Percentiles rank a stretch among this genome's conserved stretches.
These are phyloP conservation scores for Xylaria palmicola DNA, from an alignment of 495 filamentous ascomycete genomes.

Conservation along the genomic window DNA sequence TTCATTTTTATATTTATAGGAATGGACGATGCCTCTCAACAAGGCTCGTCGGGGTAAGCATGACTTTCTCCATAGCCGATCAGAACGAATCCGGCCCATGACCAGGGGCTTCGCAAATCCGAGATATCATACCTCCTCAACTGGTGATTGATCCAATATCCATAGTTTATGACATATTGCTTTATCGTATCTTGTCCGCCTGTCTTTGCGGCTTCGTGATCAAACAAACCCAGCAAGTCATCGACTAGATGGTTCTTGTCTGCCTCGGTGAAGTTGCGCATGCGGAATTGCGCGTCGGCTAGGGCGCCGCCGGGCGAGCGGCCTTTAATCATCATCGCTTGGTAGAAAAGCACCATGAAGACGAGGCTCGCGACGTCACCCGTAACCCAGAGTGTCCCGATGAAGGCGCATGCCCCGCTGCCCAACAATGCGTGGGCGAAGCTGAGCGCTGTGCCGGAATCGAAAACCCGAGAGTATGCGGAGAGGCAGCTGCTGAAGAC, in stretches of 20 bases:
- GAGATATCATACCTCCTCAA: slow-evolving; percentile 6
- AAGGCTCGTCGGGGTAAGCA: not conserved
- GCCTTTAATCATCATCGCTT: slow-evolving; percentile 4
- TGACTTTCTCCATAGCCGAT: slow-evolving; percentile 9
- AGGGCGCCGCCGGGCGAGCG: slow-evolving; percentile 2
- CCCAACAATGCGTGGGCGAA: slow-evolving; percentile 11
- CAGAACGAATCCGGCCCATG: slow-evolving; percentile 7
- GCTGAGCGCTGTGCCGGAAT: slow-evolving; percentile 9
- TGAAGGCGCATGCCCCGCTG: slow-evolving; percentile 10
- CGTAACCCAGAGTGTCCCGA: slow-evolving; percentile 11
- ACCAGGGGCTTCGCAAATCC: slow-evolving; percentile 3
- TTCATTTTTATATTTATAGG: not conserved
- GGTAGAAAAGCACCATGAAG: slow-evolving; percentile 9
- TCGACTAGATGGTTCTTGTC: not conserved
- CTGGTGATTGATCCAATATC: slow-evolving; percentile 8
- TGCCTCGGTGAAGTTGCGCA: slow-evolving; percentile 7
- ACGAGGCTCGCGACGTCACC: slow-evolving; percentile 8
- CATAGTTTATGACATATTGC: slow-evolving; percentile 8
- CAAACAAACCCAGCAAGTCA: not conserved
- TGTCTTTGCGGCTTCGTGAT: not conserved
- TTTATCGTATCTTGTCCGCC: not conserved
- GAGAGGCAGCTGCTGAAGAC: slow-evolving; percentile 8
- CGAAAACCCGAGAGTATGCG: slow-evolving; percentile 5
- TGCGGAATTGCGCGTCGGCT: slow-evolving; percentile 1
- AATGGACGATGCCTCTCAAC: not conserved